Evolutionary conservation across 305 asterid genomes (phyloP), one percentile per base, ranked within the genome.

Genomic region (Ajuga reptans): DNA sequence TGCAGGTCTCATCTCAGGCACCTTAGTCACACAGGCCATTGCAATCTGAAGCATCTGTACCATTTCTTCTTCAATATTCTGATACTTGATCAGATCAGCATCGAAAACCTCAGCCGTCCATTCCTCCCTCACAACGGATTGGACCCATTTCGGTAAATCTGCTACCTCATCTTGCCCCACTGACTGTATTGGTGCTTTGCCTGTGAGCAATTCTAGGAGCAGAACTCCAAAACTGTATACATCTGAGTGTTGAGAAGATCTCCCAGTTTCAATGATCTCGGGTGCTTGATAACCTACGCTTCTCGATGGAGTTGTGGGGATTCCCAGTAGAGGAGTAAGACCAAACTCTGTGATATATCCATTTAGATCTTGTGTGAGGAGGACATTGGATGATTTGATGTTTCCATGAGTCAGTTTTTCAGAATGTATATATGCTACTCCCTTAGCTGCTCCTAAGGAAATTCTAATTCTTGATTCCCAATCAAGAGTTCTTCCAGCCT

Each of bases 51-150:
- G 90, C 95, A 88, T 83, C 75, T 84, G 90, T 59, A 83, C 87
- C 97, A 90, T 86, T 71, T 88, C 89, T 16, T 83, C 93, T 82
- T 90, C 91, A 1, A 73, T 70, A 55, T 83, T 82, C 29, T 29
- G 82, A 53, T 68, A 67, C 80, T 71, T 81, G 34, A 85, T 67
- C 65, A 90, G 84, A 54, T 82, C 80, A 45, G 77, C 68, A 34
- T 90, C 97, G 49, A 90, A 90, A 31, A 90, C 91, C 85, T 88
- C 94, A 1, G 97, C 90, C 8, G 94, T 88, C 95, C 94, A 90
- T 71, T 86, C 90, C 80, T 88, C 94, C 74, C 88, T 77, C 51
- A 86, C 92, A 8, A 86, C 85, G 9, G 95, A 90, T 34, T 86
- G 95, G 34, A 88, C 95, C 97, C 97, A 90, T 33, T 78, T 60